Conservation (phyloP, 805 yeast genomes). For the Myxozyma geophila region DNA sequence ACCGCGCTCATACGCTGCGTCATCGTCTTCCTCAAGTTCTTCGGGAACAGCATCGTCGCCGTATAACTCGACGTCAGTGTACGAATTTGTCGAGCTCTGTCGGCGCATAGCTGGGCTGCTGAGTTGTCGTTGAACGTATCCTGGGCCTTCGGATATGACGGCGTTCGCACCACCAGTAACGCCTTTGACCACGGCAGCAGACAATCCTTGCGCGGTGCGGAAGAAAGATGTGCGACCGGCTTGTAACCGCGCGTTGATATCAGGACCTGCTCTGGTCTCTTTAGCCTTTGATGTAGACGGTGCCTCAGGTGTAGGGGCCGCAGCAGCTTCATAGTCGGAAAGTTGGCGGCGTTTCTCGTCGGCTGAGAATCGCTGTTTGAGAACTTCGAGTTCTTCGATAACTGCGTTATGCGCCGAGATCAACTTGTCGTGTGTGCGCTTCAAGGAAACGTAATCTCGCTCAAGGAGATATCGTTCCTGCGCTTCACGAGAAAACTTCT, state of each 20-base stretch:
- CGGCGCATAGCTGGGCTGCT: constrained; percentile 8
- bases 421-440: constrained; percentile 32
- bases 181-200: constrained; percentile 36
- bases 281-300: constrained; percentile 4
- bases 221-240: constrained; percentile 30
- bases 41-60: constrained; percentile 20
- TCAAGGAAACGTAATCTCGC: constrained; percentile 29
- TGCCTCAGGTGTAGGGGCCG: neutral
- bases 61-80: constrained; percentile 34
- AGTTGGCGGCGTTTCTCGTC: constrained; percentile 30
- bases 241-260: constrained; percentile 25
- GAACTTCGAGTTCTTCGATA: constrained; percentile 20
- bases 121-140: constrained; percentile 8
- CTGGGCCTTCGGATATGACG: constrained; percentile 24
- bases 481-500: constrained; percentile 35
- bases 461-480: constrained; percentile 34
- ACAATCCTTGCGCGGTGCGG: constrained; percentile 32
- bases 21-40: constrained; percentile 25
- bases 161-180: constrained; percentile 35
- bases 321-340: neutral
- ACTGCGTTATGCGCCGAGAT: constrained; percentile 22
- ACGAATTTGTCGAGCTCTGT: constrained; percentile 13
- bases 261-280: constrained; percentile 1
- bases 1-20: constrained; percentile 19
- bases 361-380: constrained; percentile 25